Evolutionary conservation across 2,329 filamentous ascomycete species (phyloP), one percentile per base, ranked within the genome.

Genomic region (Aquanectria penicillioides): DNA sequence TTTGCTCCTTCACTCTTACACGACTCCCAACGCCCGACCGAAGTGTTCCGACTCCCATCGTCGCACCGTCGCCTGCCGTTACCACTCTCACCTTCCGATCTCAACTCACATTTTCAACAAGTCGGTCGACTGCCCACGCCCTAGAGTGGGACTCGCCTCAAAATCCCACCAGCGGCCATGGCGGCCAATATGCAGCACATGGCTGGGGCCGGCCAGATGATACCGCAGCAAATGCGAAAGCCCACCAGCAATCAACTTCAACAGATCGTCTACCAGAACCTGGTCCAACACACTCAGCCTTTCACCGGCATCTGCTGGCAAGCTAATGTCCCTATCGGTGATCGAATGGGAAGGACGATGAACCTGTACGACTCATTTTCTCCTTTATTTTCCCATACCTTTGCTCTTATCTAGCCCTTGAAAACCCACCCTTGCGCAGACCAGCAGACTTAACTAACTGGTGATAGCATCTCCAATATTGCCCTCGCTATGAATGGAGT

Each of bases 141-240:
- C 36, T 50, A 63, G 49, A 57, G 49, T 65, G 68, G 69, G 58
- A 61, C 56, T 61, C 58, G 66, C 56, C 37, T 59, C 51, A 23
- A 60, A 50, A 57, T 57, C 37, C 55, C 48, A 38, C 56, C 56
- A 61, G 80, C 80, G 78, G 81, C 81, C 75, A 87, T 87, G 84
- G 84, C 84, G 77, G 83, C 81, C 71, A 86, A 85, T 67, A 82
- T 86, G 76, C 81, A 81, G 73, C 83, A 84, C 69, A 85, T 86
- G 82, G 78, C 75, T 71, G 76, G 74, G 60, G 77, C 74, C 64
- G 78, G 76, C 72, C 76, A 77, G 57, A 79, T 81, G 74, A 76
- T 81, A 72, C 76, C 77, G 67, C 76, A 79, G 61, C 78, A 80
- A 60, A 71, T 76, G 66, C 73, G 75, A 60, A 71, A 72, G 43